A percentile compares a stretch with the other conserved stretches of the same genome.
These are phyloP conservation scores for Chrysochromulina parva DNA, from an alignment of 78 protist species.

Conservation along the genomic window DNA sequence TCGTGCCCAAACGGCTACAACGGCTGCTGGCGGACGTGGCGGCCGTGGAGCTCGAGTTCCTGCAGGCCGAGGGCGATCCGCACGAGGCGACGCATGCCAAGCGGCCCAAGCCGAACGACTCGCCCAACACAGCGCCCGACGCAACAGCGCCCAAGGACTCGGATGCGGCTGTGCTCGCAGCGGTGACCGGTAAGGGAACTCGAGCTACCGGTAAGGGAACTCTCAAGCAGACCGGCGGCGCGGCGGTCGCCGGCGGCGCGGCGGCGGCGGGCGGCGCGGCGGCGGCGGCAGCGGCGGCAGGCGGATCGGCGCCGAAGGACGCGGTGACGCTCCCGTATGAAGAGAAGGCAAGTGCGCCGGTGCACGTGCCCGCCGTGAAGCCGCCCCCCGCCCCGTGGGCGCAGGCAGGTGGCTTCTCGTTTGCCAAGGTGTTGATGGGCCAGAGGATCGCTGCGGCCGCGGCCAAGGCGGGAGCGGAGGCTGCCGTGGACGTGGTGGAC, in stretches of 20 bases:
- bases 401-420: not conserved
- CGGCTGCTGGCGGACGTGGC: not conserved
- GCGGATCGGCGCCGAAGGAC: not conserved
- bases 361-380: not conserved
- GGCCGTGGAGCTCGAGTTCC: not conserved
- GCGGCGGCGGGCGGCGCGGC: not conserved
- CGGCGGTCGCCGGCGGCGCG: not conserved
- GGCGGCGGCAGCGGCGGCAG: not conserved
- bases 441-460: no score
- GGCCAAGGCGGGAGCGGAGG: no score
- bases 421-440: not conserved
- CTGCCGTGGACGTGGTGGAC: no score
- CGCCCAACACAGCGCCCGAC: not conserved
- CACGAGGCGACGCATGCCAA: not conserved
- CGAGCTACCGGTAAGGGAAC: no score
- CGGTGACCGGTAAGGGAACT: no score
- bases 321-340: not conserved
- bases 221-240: no score
- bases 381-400: not conserved
- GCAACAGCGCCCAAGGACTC: not conserved
- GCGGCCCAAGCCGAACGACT: not conserved
- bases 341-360: no score
- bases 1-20: conserved; percentile 46
- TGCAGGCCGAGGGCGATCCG: not conserved
- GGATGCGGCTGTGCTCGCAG: no score